A percentile compares a stretch with the other conserved stretches of the same genome.
phyloP scores from a whole-genome alignment of 2,329 filamentous ascomycete species.

The Trichoderma oligosporum region DNA sequence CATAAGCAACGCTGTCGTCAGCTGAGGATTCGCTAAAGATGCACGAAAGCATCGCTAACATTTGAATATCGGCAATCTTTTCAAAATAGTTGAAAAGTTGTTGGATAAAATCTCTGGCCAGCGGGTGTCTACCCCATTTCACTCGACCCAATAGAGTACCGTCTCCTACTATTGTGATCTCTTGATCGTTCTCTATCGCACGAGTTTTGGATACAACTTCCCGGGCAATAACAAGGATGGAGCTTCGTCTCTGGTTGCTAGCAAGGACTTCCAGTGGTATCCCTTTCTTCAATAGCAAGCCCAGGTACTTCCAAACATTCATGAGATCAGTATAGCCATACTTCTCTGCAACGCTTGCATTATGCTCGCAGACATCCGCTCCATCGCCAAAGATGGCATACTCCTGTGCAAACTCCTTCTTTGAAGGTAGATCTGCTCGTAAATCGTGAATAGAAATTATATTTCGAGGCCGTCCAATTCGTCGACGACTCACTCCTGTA shows the following conservation, averaged over 20 bases:
- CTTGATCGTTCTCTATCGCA: conserved; percentile 17
- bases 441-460: conserved; percentile 71
- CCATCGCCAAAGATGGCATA: conserved; percentile 84
- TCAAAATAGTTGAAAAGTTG: conserved; percentile 64
- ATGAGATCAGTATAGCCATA: conserved; percentile 68
- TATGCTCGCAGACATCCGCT: conserved; percentile 77
- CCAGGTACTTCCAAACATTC: conserved; percentile 79
- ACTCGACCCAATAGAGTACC: conserved; percentile 53
- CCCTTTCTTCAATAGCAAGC: conserved; percentile 71
- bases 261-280: conserved; percentile 65
- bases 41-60: conserved; percentile 69
- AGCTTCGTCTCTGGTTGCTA: conserved; percentile 52
- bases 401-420: conserved; percentile 68
- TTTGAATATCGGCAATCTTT: conserved; percentile 60
- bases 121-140: conserved; percentile 64
- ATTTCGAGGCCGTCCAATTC: conserved; percentile 56
- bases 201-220: conserved; percentile 47
- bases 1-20: conserved; percentile 54
- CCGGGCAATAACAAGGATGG: conserved; percentile 65
- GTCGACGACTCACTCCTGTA: conserved; percentile 49
- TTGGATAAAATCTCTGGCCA: conserved; percentile 58
- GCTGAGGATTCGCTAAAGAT: conserved; percentile 61
- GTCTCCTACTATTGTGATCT: conserved; percentile 1
- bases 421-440: conserved; percentile 69
- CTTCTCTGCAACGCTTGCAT: conserved; percentile 71